These are phyloP conservation scores for Fusarium drepaniforme DNA, from an alignment of 2,329 filamentous ascomycete genomes.

Conservation along the genomic window DNA sequence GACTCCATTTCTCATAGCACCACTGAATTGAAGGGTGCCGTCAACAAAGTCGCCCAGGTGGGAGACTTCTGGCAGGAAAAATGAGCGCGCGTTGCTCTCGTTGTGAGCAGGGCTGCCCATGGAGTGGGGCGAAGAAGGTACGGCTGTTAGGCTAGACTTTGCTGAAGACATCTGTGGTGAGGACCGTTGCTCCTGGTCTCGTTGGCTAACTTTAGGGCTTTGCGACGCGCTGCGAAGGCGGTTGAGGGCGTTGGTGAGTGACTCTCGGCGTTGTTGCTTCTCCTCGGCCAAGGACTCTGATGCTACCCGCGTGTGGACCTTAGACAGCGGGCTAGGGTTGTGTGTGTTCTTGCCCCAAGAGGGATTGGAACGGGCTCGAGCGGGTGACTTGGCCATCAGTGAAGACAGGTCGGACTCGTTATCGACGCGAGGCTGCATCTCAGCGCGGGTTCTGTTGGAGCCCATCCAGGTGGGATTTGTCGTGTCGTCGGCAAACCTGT, in stretches of 20 bases:
- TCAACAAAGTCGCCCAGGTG: slow-evolving; percentile 70
- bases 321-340: slow-evolving; percentile 54
- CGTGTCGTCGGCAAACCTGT: slow-evolving; percentile 56
- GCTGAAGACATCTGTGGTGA: slow-evolving; percentile 54
- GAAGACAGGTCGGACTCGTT: slow-evolving; percentile 64
- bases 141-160: slow-evolving; percentile 57
- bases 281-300: slow-evolving; percentile 43
- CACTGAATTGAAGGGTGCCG: slow-evolving; percentile 64
- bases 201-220: slow-evolving; percentile 42
- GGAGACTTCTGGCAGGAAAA: slow-evolving; percentile 66
- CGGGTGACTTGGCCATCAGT: slow-evolving; percentile 56
- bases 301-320: slow-evolving; percentile 48
- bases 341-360: slow-evolving; percentile 45
- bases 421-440: slow-evolving; percentile 68
- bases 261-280: slow-evolving; percentile 44
- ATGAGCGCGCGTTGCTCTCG: slow-evolving; percentile 62
- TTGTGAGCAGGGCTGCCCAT: slow-evolving; percentile 50
- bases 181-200: slow-evolving; percentile 39
- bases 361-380: slow-evolving; percentile 41
- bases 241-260: slow-evolving; percentile 51
- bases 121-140: slow-evolving; percentile 53
- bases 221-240: slow-evolving; percentile 52
- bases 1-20: slow-evolving; percentile 64
- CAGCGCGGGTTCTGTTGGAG: slow-evolving; percentile 57
- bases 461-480: slow-evolving; percentile 56